Base-by-base conservation (phyloP, 1,139 yeast genomes). In the Torulaspora globosa region DNA sequence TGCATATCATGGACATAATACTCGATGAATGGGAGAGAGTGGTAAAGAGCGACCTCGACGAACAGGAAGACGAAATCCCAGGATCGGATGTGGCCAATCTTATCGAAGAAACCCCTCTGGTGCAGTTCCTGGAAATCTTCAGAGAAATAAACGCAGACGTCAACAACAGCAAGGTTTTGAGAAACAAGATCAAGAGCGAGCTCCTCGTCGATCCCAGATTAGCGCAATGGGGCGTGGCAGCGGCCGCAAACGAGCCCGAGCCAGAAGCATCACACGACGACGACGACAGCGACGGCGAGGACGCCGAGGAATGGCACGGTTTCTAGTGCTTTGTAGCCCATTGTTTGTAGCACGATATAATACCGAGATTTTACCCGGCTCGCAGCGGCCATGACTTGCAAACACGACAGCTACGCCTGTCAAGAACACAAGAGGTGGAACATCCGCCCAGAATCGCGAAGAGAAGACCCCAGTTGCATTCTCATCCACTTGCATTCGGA, bases 1-100 rank as follows among this genome's bases (percentile, higher is more conserved):
- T 85, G 66, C 98, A 92, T 68, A 68, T 92, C 44, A 76, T 86
- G 54, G 98, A 92, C 68, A 79, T 92, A 14, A 82, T 79, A 62
- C 66, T 86, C 37, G 97, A 90, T 59, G 98, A 92, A 67, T 70
- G 92, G 54, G 95, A 84, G 58, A 74, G 75, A 51, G 77, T 83
- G 8, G 63, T 84, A 47, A 77, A 78, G 50, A 78, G 71, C 36
- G 75, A 70, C 5, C 78, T 71, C 36, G 75, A 70, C 5, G 59
- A 18, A 3, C 19, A 71, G 39, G 62, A 64, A 11, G 70, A 65
- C 32, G 71, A 71, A 26, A 78, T 73, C 16, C 75, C 72, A 23
- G 70, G 68, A 26, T 70, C 66, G 12, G 67, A 62, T 39, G 67
- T 64, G 16, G 65, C 59, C 43, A 21, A 24, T 15, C 31, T 39